Base-by-base conservation (phyloP, 495 filamentous ascomycete species). In the Aspergillus nidulans region DNA sequence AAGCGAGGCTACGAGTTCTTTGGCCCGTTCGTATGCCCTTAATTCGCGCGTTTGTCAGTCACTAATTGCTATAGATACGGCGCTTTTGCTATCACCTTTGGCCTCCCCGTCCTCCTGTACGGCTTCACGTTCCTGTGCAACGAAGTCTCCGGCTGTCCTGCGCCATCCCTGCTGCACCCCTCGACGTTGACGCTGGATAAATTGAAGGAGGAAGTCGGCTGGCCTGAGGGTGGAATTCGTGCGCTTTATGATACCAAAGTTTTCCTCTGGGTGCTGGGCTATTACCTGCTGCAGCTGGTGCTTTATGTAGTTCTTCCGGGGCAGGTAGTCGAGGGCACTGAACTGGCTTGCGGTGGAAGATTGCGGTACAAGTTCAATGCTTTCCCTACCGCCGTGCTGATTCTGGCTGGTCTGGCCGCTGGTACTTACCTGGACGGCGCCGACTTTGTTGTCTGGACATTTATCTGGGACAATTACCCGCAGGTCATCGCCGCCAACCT, bases 351-450 rank as follows among this genome's bases (percentile, higher is more conserved):
- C 56, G 89, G 91, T 36, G 89, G 86, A 36, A 81, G 81, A 47
- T 72, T 94, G 50, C 91, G 86, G 67, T 97, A 97, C 71, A 88
- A 89, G 56, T 85, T 96, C 70, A 97, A 97, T 77, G 79, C 89
- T n/a, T 91, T 95, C 71, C 69, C 68, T 53, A 90, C 91, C 12
- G 84, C 88, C 36, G 61, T 91, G 47, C 74, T 87, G 55, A 89
- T 83, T 30, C 72, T 96, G 41, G 70, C 74, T 15, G 75, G 85
- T 49, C 79, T 84, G 53, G 85, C 84, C 45, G 82, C 83, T 10
- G 90, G 90, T 24, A 96, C 91, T 3, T 74, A 84, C 56, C 65
- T 81, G 13, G 79, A 95, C 62, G 94, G 94, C 26, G 79, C 90
- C 18, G 79, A 90, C 28, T 97, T 95, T 65, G 79, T 82, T 10